Percentiles rank a stretch among this genome's conserved stretches.
phyloP scores from a whole-genome alignment of 805 yeast genomes.

The Pichia cabralensis region DNA sequence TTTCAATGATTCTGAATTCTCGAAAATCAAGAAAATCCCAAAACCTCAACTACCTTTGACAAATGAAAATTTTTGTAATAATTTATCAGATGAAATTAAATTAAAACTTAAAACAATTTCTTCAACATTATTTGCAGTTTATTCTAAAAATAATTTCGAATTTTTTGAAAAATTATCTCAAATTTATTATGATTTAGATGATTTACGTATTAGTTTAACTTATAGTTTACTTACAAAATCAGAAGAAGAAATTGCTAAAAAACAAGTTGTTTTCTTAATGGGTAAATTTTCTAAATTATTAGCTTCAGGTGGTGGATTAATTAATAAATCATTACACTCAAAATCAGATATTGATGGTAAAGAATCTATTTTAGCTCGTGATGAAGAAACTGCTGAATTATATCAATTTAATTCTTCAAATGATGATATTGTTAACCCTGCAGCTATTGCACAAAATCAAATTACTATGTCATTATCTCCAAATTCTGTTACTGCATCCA shows the following conservation, averaged over 20 bases:
- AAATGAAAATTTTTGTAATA: constrained; percentile 32
- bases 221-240: constrained; percentile 42
- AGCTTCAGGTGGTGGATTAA: constrained; percentile 31
- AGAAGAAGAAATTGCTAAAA: constrained; percentile 40
- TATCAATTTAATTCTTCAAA: constrained; percentile 22
- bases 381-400: constrained; percentile 47
- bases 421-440: constrained; percentile 31
- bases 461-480: constrained; percentile 62
- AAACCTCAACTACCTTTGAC: constrained; percentile 48
- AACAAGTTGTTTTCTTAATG: constrained; percentile 41
- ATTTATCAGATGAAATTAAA: constrained; percentile 45
- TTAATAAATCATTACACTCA: constrained; percentile 20
- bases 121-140: constrained; percentile 58
- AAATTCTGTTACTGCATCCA: constrained; percentile 36
- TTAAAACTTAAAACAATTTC: constrained; percentile 48
- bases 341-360: constrained; percentile 36
- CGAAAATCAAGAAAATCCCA: constrained; percentile 3
- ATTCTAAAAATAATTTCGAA: constrained; percentile 61
- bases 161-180: constrained; percentile 45
- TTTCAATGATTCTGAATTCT: constrained; percentile 12
- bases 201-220: constrained; percentile 42
- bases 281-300: constrained; percentile 54
- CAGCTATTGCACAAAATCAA: constrained; percentile 57
- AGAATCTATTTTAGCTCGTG: constrained; percentile 59
- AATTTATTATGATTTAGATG: constrained; percentile 49